Conservation (phyloP, 1,284 basidiomycete species). For the Ceratobasidium papillatum region DNA sequence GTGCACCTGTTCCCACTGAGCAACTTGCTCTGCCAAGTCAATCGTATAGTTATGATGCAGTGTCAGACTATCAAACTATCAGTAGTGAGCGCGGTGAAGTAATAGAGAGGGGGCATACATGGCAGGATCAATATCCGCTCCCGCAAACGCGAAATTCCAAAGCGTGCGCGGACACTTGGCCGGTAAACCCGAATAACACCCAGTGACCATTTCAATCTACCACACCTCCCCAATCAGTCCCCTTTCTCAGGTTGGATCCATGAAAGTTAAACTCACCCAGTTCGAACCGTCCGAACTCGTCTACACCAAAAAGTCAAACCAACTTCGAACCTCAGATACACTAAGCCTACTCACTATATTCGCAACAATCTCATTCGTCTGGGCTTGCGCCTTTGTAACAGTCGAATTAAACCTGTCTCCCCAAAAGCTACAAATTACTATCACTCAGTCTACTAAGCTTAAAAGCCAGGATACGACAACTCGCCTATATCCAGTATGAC, state of each 20-base stretch:
- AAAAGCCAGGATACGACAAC: not conserved
- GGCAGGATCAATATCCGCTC: conserved; percentile 60
- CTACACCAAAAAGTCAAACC: not conserved
- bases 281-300: conserved; percentile 32
- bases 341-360: not conserved
- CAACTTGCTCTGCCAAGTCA: conserved; percentile 61
- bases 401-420: conserved; percentile 30
- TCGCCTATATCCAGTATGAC: conserved; percentile 28
- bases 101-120: conserved; percentile 52
- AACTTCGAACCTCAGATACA: not conserved
- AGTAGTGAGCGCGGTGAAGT: not conserved
- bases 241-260: not conserved
- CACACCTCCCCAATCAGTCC: not conserved
- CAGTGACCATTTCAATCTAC: conserved; percentile 39
- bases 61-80: conserved; percentile 49
- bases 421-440: conserved; percentile 6
- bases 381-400: conserved; percentile 26
- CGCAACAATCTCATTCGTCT: conserved; percentile 22
- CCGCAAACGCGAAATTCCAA: conserved; percentile 68
- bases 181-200: conserved; percentile 39
- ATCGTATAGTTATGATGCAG: conserved; percentile 59
- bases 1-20: conserved; percentile 55
- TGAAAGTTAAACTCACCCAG: conserved; percentile 14
- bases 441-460: not conserved
- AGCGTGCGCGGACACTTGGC: conserved; percentile 46